Conservation (phyloP, 148 eudicot genomes). For the Spergularia marina region DNA sequence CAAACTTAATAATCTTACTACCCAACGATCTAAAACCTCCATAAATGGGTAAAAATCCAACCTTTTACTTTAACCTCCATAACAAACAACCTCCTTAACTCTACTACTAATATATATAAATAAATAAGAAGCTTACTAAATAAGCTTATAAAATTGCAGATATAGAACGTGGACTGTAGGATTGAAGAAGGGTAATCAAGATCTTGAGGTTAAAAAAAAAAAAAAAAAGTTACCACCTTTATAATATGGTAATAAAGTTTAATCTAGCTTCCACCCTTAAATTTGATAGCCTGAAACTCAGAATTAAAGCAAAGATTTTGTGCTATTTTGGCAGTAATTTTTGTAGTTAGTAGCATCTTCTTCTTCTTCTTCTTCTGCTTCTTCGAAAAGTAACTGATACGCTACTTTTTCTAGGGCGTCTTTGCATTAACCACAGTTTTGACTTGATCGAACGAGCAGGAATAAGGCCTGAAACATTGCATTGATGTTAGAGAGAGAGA, state of each 20-base stretch:
- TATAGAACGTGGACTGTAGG: slow-evolving; percentile 1
- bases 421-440: slow-evolving; percentile 19
- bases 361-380: slow-evolving; percentile 14
- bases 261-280: slow-evolving; percentile 11
- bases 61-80: not conserved
- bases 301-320: slow-evolving; percentile 16
- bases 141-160: not conserved
- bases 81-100: slow-evolving; percentile 6
- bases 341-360: slow-evolving; percentile 16
- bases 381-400: not conserved
- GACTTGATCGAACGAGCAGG: slow-evolving; percentile 21
- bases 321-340: not conserved
- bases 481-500: slow-evolving; percentile 29
- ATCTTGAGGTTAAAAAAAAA: slow-evolving; percentile 21
- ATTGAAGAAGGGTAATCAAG: slow-evolving; percentile 23
- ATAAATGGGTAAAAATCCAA: slow-evolving; percentile 7
- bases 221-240: slow-evolving; percentile 13
- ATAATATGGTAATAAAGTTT: not conserved
- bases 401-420: not conserved
- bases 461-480: slow-evolving; percentile 21
- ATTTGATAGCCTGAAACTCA: slow-evolving; percentile 22
- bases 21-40: slow-evolving; percentile 20
- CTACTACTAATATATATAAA: not conserved
- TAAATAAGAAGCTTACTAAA: not conserved
- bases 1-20: not conserved